These are phyloP conservation scores for Pycnococcus provasolii DNA, from an alignment of 139 green algal genomes.

Conservation along the genomic window DNA sequence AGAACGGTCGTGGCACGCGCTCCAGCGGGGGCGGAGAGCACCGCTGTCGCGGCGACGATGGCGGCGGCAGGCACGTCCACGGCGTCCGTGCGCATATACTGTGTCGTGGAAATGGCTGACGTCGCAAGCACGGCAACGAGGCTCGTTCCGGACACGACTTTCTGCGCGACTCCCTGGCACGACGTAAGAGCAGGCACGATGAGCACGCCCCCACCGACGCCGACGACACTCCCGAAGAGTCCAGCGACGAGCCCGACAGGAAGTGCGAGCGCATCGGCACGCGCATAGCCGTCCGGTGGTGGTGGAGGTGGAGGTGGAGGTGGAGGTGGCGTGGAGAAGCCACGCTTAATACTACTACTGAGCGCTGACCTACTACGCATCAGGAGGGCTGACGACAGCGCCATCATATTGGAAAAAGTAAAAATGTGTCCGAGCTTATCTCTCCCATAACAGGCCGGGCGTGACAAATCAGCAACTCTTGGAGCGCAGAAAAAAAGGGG, in stretches of 20 bases:
- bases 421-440: too few species aligned
- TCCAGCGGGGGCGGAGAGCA: conserved; percentile 47
- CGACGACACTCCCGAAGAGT: conserved; percentile 60
- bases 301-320: too few species aligned
- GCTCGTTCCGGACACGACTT: conserved; percentile 51
- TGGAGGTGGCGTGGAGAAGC: too few species aligned
- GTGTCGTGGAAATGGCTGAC: conserved; percentile 36
- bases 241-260: conserved; percentile 32
- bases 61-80: conserved; percentile 47
- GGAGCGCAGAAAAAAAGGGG: too few species aligned
- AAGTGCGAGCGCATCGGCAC: not conserved
- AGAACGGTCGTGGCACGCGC: conserved; percentile 42
- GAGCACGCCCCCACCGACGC: conserved; percentile 64
- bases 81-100: conserved; percentile 22
- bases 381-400: too few species aligned
- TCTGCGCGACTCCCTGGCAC: conserved; percentile 36
- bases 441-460: too few species aligned
- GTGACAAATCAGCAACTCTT: too few species aligned
- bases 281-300: too few species aligned
- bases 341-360: too few species aligned
- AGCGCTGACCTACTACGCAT: too few species aligned
- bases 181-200: conserved; percentile 56
- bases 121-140: conserved; percentile 60
- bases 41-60: conserved; percentile 40
- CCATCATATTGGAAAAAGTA: too few species aligned